These are phyloP conservation scores for Fusarium austroafricanum DNA, from an alignment of 2,329 filamentous ascomycete genomes.

Conservation along the genomic window DNA sequence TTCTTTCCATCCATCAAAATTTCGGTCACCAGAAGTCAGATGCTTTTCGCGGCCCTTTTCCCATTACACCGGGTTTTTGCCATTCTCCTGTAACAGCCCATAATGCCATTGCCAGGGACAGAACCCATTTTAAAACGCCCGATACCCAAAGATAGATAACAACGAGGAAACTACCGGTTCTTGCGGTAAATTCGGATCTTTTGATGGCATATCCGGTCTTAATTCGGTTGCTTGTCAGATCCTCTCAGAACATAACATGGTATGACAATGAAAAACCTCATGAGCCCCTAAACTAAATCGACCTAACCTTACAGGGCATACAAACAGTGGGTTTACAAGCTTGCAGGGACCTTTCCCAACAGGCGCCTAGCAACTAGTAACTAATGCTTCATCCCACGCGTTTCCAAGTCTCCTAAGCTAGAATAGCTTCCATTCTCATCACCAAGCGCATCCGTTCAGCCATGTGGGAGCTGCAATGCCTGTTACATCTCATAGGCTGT, in stretches of 20 bases:
- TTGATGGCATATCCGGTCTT: conserved; percentile 26
- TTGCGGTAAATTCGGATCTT: conserved; percentile 31
- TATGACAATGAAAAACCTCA: conserved; percentile 24
- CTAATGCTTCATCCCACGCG: conserved; percentile 29
- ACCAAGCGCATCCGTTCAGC: conserved; percentile 29
- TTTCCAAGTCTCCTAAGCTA: conserved; percentile 17
- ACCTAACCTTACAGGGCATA: conserved; percentile 1
- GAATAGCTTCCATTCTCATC: conserved; percentile 17
- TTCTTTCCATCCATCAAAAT: conserved; percentile 1
- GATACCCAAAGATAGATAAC: conserved; percentile 12
- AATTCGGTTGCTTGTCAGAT: conserved; percentile 33
- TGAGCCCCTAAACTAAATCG: conserved; percentile 13
- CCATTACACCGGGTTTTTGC: conserved; percentile 35
- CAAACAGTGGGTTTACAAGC: conserved; percentile 5
- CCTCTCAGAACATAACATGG: conserved; percentile 16
- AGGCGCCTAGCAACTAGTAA: neutral
- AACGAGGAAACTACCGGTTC: conserved; percentile 18
- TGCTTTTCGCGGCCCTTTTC: conserved; percentile 42
- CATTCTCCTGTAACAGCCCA: conserved; percentile 29
- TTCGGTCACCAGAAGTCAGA: conserved; percentile 28
- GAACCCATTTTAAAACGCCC: conserved; percentile 31
- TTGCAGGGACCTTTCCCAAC: conserved; percentile 4
- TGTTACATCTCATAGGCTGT: conserved; percentile 30
- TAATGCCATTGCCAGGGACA: neutral
- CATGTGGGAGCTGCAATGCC: conserved; percentile 32